Evolutionary conservation across 441 rosid species (phyloP), one percentile per base, ranked within the genome.

Genomic region (Rhodomyrtus psidioides): DNA sequence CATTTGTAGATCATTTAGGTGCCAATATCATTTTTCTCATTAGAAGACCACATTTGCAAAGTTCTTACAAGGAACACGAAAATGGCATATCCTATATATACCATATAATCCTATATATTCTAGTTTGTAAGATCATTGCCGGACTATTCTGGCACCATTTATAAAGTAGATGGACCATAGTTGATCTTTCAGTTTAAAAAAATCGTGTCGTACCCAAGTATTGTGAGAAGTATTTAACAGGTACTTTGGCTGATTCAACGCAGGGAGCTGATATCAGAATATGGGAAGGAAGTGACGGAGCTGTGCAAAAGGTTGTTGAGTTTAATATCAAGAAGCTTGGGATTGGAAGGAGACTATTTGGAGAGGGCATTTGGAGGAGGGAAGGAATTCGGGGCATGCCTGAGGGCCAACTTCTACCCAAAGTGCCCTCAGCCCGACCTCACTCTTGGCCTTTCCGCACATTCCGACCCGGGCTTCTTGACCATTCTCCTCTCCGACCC

Each of bases 261-360:
- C 54, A 89, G 91, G 53, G 87, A 86, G 26, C 79, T 82, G 19
- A 42, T 86, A 55, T 85, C 21, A 75, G 86, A 84, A 26, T 89
- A 84, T 24, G 87, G 82, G 24, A 86, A 82, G 82, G 85, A 89
- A 86, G 79, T 89, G 46, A 85, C 49, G 44, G 46, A 15, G 55
- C 65, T 89, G 6, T 75, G 81, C 87, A 57, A 75, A 53, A 86
- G 56, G 84, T 81, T 89, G 34, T 51, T 87, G 87, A 84, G 86
- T 13, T 75, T 87, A 54, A 51, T 87, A 86, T 89, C 91, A 34
- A 84, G 82, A 60, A 89, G 89, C n/a, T 86, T 87, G 53, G 91
- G 89, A 7, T 86, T 86, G 16, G 84, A 82, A 58, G 83, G 53
- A 24, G 87, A 59, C 62, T 55, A 28, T 44, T 46, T 87, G 46